Evolutionary conservation across 768 basidiomycete species (phyloP).

Genomic region (Tulasnella sp.): DNA sequence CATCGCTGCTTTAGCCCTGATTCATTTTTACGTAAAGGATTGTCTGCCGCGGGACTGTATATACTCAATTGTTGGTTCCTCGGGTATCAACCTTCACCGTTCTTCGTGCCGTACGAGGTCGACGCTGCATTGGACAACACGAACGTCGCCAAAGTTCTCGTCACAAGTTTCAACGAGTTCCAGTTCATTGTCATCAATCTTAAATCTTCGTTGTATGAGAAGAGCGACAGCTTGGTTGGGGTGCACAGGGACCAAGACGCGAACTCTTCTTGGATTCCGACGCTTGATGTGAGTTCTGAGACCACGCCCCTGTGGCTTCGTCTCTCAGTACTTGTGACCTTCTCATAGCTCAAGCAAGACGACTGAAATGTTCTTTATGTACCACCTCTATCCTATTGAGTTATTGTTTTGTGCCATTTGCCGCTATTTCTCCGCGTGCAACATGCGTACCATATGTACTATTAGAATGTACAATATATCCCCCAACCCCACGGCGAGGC

Average conservation of each 20-base stretch:
- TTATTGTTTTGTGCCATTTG: background rate
- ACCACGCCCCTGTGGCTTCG: background rate
- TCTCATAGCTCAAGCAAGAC: background rate
- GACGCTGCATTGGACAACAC: constrained; percentile 99
- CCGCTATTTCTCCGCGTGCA: background rate
- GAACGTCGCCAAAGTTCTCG: constrained; percentile 91
- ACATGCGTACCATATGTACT: background rate
- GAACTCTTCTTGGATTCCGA: too few relatives aligned
- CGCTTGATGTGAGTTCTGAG: constrained; percentile 60
- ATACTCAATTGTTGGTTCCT: constrained; percentile 56
- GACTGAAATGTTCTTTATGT: background rate
- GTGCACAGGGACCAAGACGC: constrained; percentile 43
- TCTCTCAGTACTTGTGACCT: background rate
- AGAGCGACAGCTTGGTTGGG: constrained; percentile 38
- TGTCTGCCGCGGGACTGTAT: background rate
- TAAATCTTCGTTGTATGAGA: too few relatives aligned
- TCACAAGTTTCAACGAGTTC: constrained; percentile 44
- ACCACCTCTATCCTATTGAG: background rate
- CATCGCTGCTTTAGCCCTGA: constrained; percentile 93
- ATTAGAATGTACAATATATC: too few relatives aligned
- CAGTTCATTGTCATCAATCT: too few relatives aligned
- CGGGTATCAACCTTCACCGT: constrained; percentile 95
- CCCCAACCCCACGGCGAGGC: too few relatives aligned
- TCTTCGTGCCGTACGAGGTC: constrained; percentile 97
- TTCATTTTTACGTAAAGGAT: constrained; percentile 67